Evolutionary conservation across 73 alveolate genomes (phyloP), one percentile per base, ranked within the genome.

Genomic region (Paramecium pentaurelia): DNA sequence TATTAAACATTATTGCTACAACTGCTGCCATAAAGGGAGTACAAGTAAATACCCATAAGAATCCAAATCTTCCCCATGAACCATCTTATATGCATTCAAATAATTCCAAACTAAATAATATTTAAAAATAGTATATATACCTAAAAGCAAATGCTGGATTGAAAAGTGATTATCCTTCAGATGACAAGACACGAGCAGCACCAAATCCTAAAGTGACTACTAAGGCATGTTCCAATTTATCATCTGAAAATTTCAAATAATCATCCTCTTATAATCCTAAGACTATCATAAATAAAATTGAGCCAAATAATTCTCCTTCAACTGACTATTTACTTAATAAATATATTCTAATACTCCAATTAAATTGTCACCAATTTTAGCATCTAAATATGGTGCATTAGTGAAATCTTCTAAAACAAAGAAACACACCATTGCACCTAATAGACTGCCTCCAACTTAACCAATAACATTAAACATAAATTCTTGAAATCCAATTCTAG

Each of bases 121-220:
- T 44, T 16, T 22, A 6, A 18, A n/a, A 11, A 11, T 22, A 22
- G 25, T 12, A 11, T 11, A 8, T 10, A 32, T 47, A 80, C 91
- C 91, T 80, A 47, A 80, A 80, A 11, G 91, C 91, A 27, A 80
- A 80, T 80, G 91, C 91, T 18, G 91, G 91, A 80, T 80, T 80
- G 49, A 80, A 80, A 4, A 80, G 51, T 34, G 91, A 80, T 44
- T 49, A 30, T 8, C 91, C 58, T 8, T 30, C 32, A 10, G 47
- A 40, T 40, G 77, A 3, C 7, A 80, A 36, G 25, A 80, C 34
- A 16, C 91, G 49, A 9, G 75, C 91, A 18, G 91, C 91, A 20
- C 91, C 91, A 47, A 80, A 80, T 40, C 64, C 58, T 11, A 80
- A 38, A 20, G 91, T 80, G 32, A 80, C 51, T 8, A 80, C 51